These are phyloP conservation scores for Vigna unguiculata DNA, from an alignment of 306 rosid species.

Conservation along the genomic window DNA sequence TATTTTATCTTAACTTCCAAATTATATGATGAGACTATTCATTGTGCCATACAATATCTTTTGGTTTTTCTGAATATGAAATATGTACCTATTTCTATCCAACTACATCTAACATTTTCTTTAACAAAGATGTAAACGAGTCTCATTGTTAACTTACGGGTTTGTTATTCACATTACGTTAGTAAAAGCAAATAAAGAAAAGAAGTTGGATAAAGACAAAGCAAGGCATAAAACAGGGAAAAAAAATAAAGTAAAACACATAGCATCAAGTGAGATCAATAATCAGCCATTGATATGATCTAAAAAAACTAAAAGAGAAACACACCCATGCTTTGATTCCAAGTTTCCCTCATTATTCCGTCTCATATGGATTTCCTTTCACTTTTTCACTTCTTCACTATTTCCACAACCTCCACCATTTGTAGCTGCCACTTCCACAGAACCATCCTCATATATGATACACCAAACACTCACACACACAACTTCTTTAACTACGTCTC, in stretches of 20 bases:
- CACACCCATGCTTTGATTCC: constrained; percentile 37
- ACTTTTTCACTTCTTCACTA: constrained; percentile 35
- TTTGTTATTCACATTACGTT: neutral
- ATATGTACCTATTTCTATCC: too few relatives aligned
- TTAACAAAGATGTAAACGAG: neutral
- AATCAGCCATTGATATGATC: constrained; percentile 29
- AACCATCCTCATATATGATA: neutral
- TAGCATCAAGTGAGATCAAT: constrained; percentile 10
- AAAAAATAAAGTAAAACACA: constrained; percentile 9
- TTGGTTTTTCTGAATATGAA: too few relatives aligned
- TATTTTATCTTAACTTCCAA: too few relatives aligned
- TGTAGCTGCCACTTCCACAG: neutral
- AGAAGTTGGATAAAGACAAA: constrained; percentile 39
- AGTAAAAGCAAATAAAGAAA: constrained; percentile 34
- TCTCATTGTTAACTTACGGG: neutral
- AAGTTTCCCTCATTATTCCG: constrained; percentile 38
- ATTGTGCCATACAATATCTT: too few relatives aligned
- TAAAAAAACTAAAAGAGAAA: constrained; percentile 14
- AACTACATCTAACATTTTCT: neutral
- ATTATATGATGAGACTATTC: too few relatives aligned
- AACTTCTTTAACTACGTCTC: neutral
- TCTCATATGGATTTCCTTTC: constrained; percentile 44
- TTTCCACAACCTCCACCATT: constrained; percentile 19
- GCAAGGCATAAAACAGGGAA: constrained; percentile 34
- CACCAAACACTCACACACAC: neutral